phyloP scores from a whole-genome alignment of 2,329 filamentous ascomycete genomes.

The Diaporthe citrichinensis region DNA sequence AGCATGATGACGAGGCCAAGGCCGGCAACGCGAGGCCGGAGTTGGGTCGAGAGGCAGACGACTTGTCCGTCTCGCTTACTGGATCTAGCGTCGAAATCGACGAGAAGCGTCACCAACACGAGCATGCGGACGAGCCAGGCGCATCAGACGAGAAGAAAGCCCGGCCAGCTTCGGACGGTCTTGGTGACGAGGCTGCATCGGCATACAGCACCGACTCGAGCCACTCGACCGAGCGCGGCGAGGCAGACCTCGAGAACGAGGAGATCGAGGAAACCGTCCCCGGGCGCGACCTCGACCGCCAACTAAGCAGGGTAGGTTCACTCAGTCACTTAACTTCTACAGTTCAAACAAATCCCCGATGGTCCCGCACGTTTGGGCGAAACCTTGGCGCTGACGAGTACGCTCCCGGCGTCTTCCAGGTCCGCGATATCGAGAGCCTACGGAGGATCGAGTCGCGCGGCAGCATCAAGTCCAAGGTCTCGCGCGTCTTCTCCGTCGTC shows the following conservation, averaged over 20 bases:
- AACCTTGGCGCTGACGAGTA: not conserved
- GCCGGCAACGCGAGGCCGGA: slow-evolving; percentile 7
- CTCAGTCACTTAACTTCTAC: not conserved
- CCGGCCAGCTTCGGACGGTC: not conserved
- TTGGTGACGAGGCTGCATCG: slow-evolving; percentile 1
- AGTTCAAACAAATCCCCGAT: not conserved
- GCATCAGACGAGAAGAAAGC: not conserved
- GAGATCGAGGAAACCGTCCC: slow-evolving; percentile 50
- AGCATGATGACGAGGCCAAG: slow-evolving; percentile 26
- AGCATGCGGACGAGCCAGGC: not conserved
- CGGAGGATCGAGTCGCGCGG: slow-evolving; percentile 43
- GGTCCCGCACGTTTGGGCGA: not conserved
- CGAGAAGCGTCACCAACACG: slow-evolving; percentile 16
- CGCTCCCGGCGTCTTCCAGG: slow-evolving; percentile 21
- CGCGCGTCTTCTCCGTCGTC: slow-evolving; percentile 47
- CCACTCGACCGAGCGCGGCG: slow-evolving; percentile 35
- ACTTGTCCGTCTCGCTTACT: slow-evolving; percentile 13
- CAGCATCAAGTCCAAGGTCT: slow-evolving; percentile 47
- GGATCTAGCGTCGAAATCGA: slow-evolving; percentile 37
- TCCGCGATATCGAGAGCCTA: slow-evolving; percentile 41
- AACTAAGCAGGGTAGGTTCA: slow-evolving; percentile 45
- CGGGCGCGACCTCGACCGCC: slow-evolving; percentile 48
- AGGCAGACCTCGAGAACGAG: slow-evolving; percentile 48
- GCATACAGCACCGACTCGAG: slow-evolving; percentile 11
- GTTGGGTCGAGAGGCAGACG: not conserved